Percentiles rank a stretch among this genome's conserved stretches.
phyloP scores from a whole-genome alignment of 106 monocot genomes.

The Triglochin maritima region DNA sequence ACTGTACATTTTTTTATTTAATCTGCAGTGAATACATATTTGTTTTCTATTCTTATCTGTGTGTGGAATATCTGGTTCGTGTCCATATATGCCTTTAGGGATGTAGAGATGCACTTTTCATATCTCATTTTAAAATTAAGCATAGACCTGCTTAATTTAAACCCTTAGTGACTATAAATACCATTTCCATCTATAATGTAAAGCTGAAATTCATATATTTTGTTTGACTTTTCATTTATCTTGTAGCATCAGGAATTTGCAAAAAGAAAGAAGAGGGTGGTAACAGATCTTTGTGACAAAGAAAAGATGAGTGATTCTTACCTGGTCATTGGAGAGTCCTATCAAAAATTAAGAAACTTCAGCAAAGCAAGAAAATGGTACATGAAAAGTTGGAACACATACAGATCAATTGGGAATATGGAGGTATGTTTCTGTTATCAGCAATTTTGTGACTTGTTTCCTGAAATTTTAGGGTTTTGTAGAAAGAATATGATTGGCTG shows the following conservation, averaged over 20 bases:
- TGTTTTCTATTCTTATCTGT: no score
- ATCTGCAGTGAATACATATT: no score
- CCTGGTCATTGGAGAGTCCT: conserved; percentile 77
- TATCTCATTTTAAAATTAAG: no score
- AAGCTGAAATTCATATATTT: background rate
- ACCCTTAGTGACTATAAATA: background rate
- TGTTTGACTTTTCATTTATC: conserved; percentile 1
- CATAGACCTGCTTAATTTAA: no score
- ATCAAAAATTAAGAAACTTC: conserved; percentile 84
- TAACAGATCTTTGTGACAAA: conserved; percentile 65
- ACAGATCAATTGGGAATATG: conserved; percentile 63
- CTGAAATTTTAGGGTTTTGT: background rate
- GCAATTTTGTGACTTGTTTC: background rate
- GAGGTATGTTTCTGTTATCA: conserved; percentile 41
- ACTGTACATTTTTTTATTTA: no score
- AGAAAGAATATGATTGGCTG: background rate
- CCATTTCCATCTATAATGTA: background rate
- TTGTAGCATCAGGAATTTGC: conserved; percentile 77
- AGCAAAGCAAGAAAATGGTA: conserved; percentile 92
- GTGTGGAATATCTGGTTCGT: no score
- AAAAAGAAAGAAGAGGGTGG: conserved; percentile 87
- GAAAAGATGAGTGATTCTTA: conserved; percentile 88
- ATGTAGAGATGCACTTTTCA: no score
- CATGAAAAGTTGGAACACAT: conserved; percentile 86
- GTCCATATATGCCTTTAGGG: no score